Evolutionary conservation across 1,284 basidiomycete species (phyloP).

Genomic region (Austroboletus niveus): DNA sequence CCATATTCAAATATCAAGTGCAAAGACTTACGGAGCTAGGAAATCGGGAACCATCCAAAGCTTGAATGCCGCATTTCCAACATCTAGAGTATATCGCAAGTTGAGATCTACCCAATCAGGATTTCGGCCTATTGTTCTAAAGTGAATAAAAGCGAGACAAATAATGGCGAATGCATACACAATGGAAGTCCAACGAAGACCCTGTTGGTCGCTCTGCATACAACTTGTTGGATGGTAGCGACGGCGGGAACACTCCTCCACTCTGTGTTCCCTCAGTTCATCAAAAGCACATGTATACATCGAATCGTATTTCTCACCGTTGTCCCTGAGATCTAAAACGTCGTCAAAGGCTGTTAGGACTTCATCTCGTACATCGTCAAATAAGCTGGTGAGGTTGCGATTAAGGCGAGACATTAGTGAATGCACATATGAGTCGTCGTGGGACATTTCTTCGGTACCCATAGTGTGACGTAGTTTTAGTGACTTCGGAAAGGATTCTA

Average conservation of each 20-base stretch:
- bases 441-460: slow-evolving; percentile 2
- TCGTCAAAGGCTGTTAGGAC: slow-evolving; percentile 29
- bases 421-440: slow-evolving; percentile 23
- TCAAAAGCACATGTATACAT: not conserved
- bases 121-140: slow-evolving; percentile 9
- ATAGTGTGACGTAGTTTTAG: too few species aligned
- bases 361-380: slow-evolving; percentile 33
- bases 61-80: slow-evolving; percentile 25
- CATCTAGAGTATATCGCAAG: slow-evolving; percentile 32
- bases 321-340: slow-evolving; percentile 6
- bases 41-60: slow-evolving; percentile 39
- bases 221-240: slow-evolving; percentile 20
- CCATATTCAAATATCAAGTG: not conserved
- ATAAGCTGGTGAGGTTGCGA: slow-evolving; percentile 25
- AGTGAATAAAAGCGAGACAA: not conserved
- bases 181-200: slow-evolving; percentile 39
- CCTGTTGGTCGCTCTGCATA: slow-evolving; percentile 36
- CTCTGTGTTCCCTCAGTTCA: slow-evolving; percentile 13
- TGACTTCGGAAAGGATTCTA: too few species aligned
- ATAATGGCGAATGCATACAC: slow-evolving; percentile 25
- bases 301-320: slow-evolving; percentile 6
- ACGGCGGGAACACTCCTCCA: slow-evolving; percentile 26
- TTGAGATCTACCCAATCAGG: slow-evolving; percentile 37
- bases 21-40: slow-evolving; percentile 35
- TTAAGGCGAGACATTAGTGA: slow-evolving; percentile 29